Evolutionary conservation across 139 green algal species (phyloP), one percentile per base, ranked within the genome.

Genomic region (Haematococcus lacustris): DNA sequence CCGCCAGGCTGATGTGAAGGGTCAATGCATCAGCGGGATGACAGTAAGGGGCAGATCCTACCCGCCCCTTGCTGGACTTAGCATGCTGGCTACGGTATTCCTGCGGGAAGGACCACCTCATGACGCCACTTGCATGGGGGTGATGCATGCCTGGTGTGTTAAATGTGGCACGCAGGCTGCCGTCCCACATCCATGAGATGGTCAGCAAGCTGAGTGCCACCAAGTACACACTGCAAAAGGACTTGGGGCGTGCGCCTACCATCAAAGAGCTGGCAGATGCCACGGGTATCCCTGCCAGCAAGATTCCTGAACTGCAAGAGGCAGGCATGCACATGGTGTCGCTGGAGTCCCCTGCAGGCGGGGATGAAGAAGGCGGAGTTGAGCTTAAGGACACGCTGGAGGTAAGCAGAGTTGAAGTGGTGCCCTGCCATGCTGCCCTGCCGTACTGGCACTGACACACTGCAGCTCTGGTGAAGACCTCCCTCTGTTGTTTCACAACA

Each of bases 131-230:
- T 17, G 9, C 43, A 9, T 17, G 9, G 43, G 9, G 17, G 43
- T 17, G 43, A 9, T 17, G 9, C 17, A 17, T 9, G 9, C 17
- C 9, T 53, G 9, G 43, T 53, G 9, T 17, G 17, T 17, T 53
- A 53, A 28, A 53, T 53, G 43, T 53, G 43, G 9, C 43, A 37
- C 33, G 6, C 80, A 85, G 85, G 71, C 76, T 97, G 62, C 93
- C 93, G 17, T 83, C 87, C 30, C 87, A 97, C 79, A 71, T 97
- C 66, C 90, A 92, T 63, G 91, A 94, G 73, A 51, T 81, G 68
- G 66, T 88, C 38, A 76, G 40, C 25, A 80, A 83, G 76, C 61
- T 86, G 51, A 47, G 69, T 21, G 78, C 61, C 34, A 73, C 73
- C 38, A 66, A 78, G 66, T n/a, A 72, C 7, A 32, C 68, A 17